phyloP scores from a whole-genome alignment of 2,329 filamentous ascomycete species.

The Grosmannia serpens region DNA sequence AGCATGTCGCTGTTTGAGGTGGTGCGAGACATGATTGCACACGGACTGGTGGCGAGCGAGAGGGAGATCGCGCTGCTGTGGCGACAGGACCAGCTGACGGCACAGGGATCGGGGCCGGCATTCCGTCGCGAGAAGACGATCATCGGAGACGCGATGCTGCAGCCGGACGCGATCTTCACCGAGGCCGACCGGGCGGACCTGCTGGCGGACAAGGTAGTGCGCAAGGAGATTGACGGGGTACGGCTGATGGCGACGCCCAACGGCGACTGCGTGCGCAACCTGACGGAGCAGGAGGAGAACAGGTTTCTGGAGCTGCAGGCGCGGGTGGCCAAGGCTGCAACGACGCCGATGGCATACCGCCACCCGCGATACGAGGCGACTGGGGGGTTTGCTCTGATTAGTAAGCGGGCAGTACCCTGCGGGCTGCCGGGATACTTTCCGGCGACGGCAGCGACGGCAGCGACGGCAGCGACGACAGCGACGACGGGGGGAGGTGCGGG shows the following conservation, averaged over 20 bases:
- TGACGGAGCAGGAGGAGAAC: constrained; percentile 57
- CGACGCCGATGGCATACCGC: constrained; percentile 43
- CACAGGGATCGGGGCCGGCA: neutral
- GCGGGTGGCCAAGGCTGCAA: constrained; percentile 36
- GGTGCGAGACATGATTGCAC: constrained; percentile 12
- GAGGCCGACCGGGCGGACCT: constrained; percentile 44
- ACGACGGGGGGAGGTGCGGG: constrained; percentile 11
- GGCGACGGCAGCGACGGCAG: constrained; percentile 19
- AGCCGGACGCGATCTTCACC: constrained; percentile 35
- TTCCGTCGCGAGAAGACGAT: constrained; percentile 2
- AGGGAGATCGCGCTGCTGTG: neutral
- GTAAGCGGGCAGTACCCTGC: constrained; percentile 53
- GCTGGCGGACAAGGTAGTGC: constrained; percentile 45
- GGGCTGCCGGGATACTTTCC: constrained; percentile 53
- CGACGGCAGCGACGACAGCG: neutral
- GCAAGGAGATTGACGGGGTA: constrained; percentile 51
- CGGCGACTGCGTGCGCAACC: constrained; percentile 63
- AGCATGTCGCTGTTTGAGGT: constrained; percentile 6
- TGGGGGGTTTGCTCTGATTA: constrained; percentile 50
- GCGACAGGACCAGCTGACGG: neutral
- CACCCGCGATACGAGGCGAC: constrained; percentile 42
- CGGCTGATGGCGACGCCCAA: constrained; percentile 64
- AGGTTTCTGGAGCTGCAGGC: constrained; percentile 59
- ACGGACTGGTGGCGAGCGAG: constrained; percentile 7
- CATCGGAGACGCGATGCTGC: constrained; percentile 11